phyloP scores from a whole-genome alignment of 371 early-diverging fungal genomes.

The Mucor sp. region DNA sequence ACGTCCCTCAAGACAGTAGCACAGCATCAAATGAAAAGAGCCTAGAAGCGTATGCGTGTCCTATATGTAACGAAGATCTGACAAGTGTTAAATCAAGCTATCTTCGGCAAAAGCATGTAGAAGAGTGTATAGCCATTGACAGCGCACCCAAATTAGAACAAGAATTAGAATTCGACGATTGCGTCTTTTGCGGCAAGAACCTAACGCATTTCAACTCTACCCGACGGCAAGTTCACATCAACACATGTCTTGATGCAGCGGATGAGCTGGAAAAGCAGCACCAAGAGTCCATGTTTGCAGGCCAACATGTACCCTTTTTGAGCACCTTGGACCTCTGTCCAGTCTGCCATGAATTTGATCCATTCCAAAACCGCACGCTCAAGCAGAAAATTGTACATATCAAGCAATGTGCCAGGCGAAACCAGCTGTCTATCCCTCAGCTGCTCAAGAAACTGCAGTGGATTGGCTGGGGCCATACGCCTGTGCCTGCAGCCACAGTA shows the following conservation, averaged over 20 bases:
- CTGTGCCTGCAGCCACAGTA: neutral
- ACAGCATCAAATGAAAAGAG: neutral
- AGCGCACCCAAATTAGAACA: neutral
- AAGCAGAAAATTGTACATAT: conserved; percentile 24
- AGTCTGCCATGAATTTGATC: conserved; percentile 25
- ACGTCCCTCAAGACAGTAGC: neutral
- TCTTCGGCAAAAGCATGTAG: conserved; percentile 36
- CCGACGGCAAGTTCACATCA: conserved; percentile 28
- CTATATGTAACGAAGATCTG: conserved; percentile 28
- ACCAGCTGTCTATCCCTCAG: conserved; percentile 14
- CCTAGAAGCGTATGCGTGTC: conserved; percentile 24
- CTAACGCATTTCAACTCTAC: conserved; percentile 13
- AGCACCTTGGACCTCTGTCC: conserved; percentile 30
- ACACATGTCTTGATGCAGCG: conserved; percentile 33
- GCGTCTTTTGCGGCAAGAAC: conserved; percentile 40
- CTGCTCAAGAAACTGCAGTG: conserved; percentile 30
- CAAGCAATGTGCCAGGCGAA: conserved; percentile 26
- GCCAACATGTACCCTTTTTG: conserved; percentile 21
- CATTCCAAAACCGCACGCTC: conserved; percentile 9
- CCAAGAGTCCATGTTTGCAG: conserved; percentile 19
- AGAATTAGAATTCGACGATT: conserved; percentile 23
- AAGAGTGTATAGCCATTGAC: conserved; percentile 22
- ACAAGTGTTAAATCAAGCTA: conserved; percentile 19
- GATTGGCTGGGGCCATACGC: conserved; percentile 40
- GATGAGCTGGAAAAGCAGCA: conserved; percentile 1